Percentiles rank a stretch among this genome's conserved stretches.
These are phyloP conservation scores for Prunus salicina DNA, from an alignment of 306 rosid genomes.

Conservation along the genomic window DNA sequence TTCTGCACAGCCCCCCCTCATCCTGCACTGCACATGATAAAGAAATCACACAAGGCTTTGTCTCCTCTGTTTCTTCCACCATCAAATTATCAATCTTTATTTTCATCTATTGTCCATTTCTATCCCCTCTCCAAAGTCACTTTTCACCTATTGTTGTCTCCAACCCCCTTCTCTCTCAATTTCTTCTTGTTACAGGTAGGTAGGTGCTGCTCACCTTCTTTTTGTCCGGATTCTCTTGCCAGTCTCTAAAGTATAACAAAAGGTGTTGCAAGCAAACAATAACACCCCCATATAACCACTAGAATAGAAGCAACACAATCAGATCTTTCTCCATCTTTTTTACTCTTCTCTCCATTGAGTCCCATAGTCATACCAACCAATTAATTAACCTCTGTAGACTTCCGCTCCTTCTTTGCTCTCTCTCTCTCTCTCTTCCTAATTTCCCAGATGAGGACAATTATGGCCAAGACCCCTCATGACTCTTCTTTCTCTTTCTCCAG, in stretches of 20 bases:
- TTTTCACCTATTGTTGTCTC: constrained; percentile 2
- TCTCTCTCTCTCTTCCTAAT: not conserved
- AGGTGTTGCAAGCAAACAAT: not conserved
- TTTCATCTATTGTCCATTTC: constrained; percentile 14
- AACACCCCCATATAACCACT: not conserved
- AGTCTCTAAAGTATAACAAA: not conserved
- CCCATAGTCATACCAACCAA: constrained; percentile 9
- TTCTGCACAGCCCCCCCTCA: constrained; percentile 12
- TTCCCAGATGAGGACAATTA: constrained; percentile 53
- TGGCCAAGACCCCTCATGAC: constrained; percentile 69
- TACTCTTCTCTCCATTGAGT: not conserved
- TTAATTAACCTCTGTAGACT: not conserved
- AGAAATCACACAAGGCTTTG: constrained; percentile 21
- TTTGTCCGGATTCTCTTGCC: constrained; percentile 23
- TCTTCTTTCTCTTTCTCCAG: constrained; percentile 86
- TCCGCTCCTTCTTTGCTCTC: not conserved
- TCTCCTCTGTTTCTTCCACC: constrained; percentile 9
- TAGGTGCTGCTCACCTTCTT: constrained; percentile 65
- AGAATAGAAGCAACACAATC: not conserved
- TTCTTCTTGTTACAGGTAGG: constrained; percentile 43
- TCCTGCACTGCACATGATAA: not conserved
- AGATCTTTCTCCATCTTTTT: not conserved
- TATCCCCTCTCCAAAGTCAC: not conserved
- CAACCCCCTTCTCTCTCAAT: not conserved
- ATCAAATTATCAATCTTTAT: not conserved